Percentiles rank a stretch among this genome's conserved stretches.
Conservation (phyloP, 192 early-diverging fungal species). For the Entomortierella chlamydospora region DNA sequence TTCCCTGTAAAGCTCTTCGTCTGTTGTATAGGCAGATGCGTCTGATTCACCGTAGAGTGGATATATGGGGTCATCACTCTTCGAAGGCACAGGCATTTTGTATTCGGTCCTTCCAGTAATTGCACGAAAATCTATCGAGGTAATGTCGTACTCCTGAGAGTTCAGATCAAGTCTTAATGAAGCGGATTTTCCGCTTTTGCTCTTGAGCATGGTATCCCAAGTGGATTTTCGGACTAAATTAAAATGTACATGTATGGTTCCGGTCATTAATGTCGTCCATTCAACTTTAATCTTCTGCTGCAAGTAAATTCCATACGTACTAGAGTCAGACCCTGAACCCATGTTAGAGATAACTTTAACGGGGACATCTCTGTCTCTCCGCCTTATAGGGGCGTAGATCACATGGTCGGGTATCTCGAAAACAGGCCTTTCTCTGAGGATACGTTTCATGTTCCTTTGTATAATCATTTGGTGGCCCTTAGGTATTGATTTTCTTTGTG, state of each 20-base stretch:
- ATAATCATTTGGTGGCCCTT: not conserved
- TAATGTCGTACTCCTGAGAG: constrained; percentile 4
- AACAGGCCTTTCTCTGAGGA: constrained; percentile 24
- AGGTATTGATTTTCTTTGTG: not conserved
- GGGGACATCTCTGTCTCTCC: constrained; percentile 24
- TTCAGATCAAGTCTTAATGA: constrained; percentile 11
- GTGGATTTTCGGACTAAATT: constrained; percentile 16
- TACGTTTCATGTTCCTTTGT: constrained; percentile 31
- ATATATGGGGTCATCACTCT: constrained; percentile 8
- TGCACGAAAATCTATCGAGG: constrained; percentile 29
- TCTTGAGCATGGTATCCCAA: constrained; percentile 28
- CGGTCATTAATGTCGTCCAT: not conserved
- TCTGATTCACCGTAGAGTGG: constrained; percentile 48
- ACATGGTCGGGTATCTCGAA: constrained; percentile 25
- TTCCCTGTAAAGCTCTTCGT: constrained; percentile 41
- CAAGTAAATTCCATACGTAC: too few relatives aligned
- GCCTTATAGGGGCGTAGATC: constrained; percentile 25
- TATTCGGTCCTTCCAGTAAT: constrained; percentile 1
- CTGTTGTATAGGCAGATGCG: constrained; percentile 40
- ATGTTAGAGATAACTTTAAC: constrained; percentile 15
- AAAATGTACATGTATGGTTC: not conserved
- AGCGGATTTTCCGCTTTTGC: not conserved
- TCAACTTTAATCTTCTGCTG: too few relatives aligned
- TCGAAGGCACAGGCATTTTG: not conserved
- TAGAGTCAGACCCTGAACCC: not conserved